Evolutionary conservation across 1,139 yeast species (phyloP), one percentile per base, ranked within the genome.

Genomic region (Candida mesenterica): DNA sequence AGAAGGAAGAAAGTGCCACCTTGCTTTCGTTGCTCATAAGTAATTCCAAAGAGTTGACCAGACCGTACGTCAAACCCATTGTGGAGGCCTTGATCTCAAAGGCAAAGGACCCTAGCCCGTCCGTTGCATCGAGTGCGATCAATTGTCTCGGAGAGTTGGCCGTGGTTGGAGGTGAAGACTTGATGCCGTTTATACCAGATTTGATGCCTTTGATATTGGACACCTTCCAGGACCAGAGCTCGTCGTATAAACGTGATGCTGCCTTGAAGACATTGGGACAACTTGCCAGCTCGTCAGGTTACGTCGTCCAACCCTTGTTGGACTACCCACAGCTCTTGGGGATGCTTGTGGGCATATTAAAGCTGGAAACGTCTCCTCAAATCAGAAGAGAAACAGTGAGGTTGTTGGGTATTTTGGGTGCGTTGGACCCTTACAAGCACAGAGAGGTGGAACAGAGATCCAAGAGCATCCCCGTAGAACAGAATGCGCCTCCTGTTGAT

Each of bases 401-500:
- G 46, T 63, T 92, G 15, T 66, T 92, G 43, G 99, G 99, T 52
- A 89, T 90, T 26, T 65, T 94, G 30, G 99, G 99, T 41, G 98
- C 98, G 0, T 68, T 94, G 34, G 98, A 94, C 60, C 99, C 99
- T 1, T 92, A 90, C 56, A 89, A 87, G 52, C 94, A 89, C 50
- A 79, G 96, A 37, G 96, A 88, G 52, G 89, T 90, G 7, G 97
- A 90, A 53, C 82, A 87, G 41, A 75, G 73, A 12, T 78, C 82
- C 3, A 79, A 81, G 38, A 73, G 55, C 34, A 64, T 66, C 16
- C 77, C 86, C 0, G 83, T 80, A 1, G 95, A 85, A 45, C 92
- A 86, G 46, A 86, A 83, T 53, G 86, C 90, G 1, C 92, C 96
- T 2, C 86, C 97, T 0, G 79, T 89, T 7, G 98, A 94, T 53